These are phyloP conservation scores for Ciborinia camelliae DNA, from an alignment of 2,329 filamentous ascomycete species.

Conservation along the genomic window DNA sequence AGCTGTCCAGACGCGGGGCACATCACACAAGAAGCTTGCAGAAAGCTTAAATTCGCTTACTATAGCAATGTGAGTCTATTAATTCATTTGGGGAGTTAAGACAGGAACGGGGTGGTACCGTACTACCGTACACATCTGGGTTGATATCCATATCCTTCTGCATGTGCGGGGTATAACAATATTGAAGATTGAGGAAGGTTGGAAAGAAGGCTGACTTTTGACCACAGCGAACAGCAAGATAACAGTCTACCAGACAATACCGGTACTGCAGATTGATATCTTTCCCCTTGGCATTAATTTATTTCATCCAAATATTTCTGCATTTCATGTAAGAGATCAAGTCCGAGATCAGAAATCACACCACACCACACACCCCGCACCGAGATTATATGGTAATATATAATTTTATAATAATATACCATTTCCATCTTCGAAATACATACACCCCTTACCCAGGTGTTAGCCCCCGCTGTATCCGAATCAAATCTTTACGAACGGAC, in stretches of 20 bases:
- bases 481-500: not conserved
- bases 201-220: slow-evolving; percentile 1
- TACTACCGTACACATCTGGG: not conserved
- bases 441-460: not conserved
- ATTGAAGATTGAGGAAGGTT: not conserved
- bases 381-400: too few relatives aligned
- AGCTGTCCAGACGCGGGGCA: slow-evolving; percentile 1
- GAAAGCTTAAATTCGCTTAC: not conserved
- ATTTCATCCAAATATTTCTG: not conserved
- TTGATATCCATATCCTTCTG: not conserved
- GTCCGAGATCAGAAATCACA: not conserved
- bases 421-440: not conserved
- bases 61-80: not conserved
- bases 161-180: not conserved
- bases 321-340: not conserved
- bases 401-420: not conserved
- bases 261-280: not conserved
- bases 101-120: not conserved
- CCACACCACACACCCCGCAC: too few relatives aligned
- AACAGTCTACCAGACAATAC: not conserved
- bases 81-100: slow-evolving; percentile 3
- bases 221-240: not conserved
- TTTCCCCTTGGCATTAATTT: not conserved
- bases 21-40: slow-evolving; percentile 3
- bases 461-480: slow-evolving; percentile 1